A percentile compares a stretch with the other conserved stretches of the same genome.
These are phyloP conservation scores for Meira nashicola DNA, from an alignment of 1,284 basidiomycete genomes.

Conservation along the genomic window DNA sequence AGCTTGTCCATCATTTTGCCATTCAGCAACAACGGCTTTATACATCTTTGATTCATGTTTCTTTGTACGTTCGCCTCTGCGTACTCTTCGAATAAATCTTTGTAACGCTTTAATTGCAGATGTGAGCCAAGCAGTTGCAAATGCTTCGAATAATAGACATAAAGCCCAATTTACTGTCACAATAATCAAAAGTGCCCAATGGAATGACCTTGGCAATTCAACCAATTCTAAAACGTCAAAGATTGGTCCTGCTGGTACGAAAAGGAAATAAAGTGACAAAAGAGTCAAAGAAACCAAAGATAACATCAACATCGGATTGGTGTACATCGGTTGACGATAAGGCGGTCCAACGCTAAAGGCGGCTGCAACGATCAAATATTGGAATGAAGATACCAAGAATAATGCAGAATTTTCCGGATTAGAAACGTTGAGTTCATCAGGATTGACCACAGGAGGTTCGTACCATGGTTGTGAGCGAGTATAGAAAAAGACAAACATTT, in stretches of 20 bases:
- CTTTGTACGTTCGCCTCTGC: slow-evolving; percentile 8
- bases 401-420: slow-evolving; percentile 91
- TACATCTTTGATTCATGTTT: slow-evolving; percentile 29
- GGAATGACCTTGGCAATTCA: slow-evolving; percentile 67
- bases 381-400: slow-evolving; percentile 93
- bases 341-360: slow-evolving; percentile 97
- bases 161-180: slow-evolving; percentile 68
- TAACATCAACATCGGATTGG: slow-evolving; percentile 62
- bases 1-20: slow-evolving; percentile 33
- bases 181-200: slow-evolving; percentile 66
- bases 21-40: slow-evolving; percentile 31
- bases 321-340: slow-evolving; percentile 89
- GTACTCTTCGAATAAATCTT: slow-evolving; percentile 11
- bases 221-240: slow-evolving; percentile 72
- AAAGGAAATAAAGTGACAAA: slow-evolving; percentile 44
- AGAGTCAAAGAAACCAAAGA: slow-evolving; percentile 29
- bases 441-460: slow-evolving; percentile 62
- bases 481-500: slow-evolving; percentile 85
- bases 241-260: slow-evolving; percentile 62
- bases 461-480: slow-evolving; percentile 78
- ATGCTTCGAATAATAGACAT: slow-evolving; percentile 71
- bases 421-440: slow-evolving; percentile 75
- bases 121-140: slow-evolving; percentile 27
- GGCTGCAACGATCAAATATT: slow-evolving; percentile 92
- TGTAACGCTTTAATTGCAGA: slow-evolving; percentile 30